Percentiles rank a stretch among this genome's conserved stretches.
Evolutionary conservation across 768 basidiomycete species (phyloP).

Genomic region (Lentinula raphanica): DNA sequence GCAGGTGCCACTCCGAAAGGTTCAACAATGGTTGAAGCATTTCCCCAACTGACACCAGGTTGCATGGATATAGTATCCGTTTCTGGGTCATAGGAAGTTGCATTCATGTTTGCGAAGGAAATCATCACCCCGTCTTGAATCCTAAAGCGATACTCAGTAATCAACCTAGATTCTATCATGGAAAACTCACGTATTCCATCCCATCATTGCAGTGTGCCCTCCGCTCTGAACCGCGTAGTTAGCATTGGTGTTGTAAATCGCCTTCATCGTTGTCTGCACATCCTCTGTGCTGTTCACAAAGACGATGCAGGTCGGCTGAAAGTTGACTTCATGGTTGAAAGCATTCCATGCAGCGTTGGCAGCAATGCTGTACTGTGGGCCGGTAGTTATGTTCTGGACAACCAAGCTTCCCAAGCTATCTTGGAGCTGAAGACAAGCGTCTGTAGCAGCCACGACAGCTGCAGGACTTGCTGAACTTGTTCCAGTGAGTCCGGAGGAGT

Average conservation of each 20-base stretch:
- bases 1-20: slow-evolving; percentile 37
- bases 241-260: slow-evolving; percentile 27
- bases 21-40: slow-evolving; percentile 30
- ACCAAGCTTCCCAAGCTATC: slow-evolving; percentile 17
- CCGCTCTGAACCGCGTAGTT: slow-evolving; percentile 39
- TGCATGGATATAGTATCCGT: slow-evolving; percentile 34
- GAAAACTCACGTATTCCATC: slow-evolving; percentile 37
- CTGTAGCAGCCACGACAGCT: slow-evolving; percentile 7
- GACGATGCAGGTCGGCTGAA: slow-evolving; percentile 21
- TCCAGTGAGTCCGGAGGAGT: background rate
- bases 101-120: slow-evolving; percentile 31
- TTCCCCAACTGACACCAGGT: slow-evolving; percentile 39
- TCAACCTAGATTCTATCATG: slow-evolving; percentile 1
- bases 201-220: slow-evolving; percentile 36
- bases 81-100: slow-evolving; percentile 29
- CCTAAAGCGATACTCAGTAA: slow-evolving; percentile 17
- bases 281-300: slow-evolving; percentile 25
- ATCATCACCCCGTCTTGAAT: slow-evolving; percentile 34
- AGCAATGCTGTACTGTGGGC: slow-evolving; percentile 15
- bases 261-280: slow-evolving; percentile 33
- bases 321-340: slow-evolving; percentile 23
- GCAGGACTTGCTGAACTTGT: background rate
- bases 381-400: slow-evolving; percentile 16
- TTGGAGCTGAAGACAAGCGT: slow-evolving; percentile 18
- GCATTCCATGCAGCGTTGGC: slow-evolving; percentile 25